Evolutionary conservation across 1,139 yeast genomes (phyloP), one percentile per base, ranked within the genome.

Genomic region (Sugiyamaella japonica): DNA sequence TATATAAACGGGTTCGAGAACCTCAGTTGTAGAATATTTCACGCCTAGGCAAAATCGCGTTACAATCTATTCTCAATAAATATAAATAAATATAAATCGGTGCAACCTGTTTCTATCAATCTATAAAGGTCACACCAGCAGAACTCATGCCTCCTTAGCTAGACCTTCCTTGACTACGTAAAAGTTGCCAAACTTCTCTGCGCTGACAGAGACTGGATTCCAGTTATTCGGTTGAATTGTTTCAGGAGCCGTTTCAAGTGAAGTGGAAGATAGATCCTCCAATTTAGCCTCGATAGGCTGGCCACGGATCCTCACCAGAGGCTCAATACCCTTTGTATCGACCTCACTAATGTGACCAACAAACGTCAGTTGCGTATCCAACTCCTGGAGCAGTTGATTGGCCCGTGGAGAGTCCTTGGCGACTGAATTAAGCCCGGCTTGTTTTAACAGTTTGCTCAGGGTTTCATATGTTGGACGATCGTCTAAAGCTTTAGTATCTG

Each of bases 361-460:
- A 56, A 72, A 72, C 32, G 64, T 66, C 39, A 72, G 63, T 62
- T 73, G 75, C 44, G 65, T 67, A 20, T 63, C 59, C 34, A 72
- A 63, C 47, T 71, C 71, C 7, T 56, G 49, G 41, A 65, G 49
- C 46, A 70, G 60, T 48, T 56, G 56, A 5, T 48, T 49, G 50
- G 62, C 62, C 23, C 59, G 53, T 4, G 48, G 52, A 7, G 61
- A 52, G 20, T 59, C 63, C 34, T 56, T 48, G 13, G 54, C 47
- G 12, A 63, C 63, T 6, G 54, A 38, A 17, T 56, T 56, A 29
- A 67, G 60, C 7, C 68, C 70, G 5, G 66, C 60, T 48, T 65
- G 69, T 52, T 62, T 63, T 40, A 67, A 56, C 45, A 67, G 61
- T 53, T 66, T 66, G 38, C 61, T 58, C 34, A 66, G 54, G 15